These are phyloP conservation scores for Hibiscus tridactylites DNA, from an alignment of 345 rosid species.

Conservation along the genomic window DNA sequence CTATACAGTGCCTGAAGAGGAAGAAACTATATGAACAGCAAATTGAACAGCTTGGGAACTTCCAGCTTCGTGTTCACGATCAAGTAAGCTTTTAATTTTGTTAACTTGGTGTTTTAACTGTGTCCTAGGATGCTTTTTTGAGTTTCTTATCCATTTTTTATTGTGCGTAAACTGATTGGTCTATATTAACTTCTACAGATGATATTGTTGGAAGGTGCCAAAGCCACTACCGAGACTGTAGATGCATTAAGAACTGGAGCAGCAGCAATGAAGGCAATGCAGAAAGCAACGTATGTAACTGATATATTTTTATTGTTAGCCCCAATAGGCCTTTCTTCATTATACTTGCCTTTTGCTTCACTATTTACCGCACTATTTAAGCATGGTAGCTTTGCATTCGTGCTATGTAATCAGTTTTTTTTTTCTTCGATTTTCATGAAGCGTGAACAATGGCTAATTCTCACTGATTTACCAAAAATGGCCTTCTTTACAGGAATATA, in stretches of 20 bases:
- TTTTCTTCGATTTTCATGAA: neutral
- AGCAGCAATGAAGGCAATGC: conserved; percentile 83
- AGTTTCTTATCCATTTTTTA: neutral
- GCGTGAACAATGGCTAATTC: neutral
- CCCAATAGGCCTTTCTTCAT: neutral
- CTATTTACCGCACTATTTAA: neutral
- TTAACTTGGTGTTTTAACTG: neutral
- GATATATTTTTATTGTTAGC: neutral
- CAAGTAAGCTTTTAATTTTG: conserved; percentile 34
- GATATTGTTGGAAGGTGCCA: conserved; percentile 81
- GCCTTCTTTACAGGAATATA: conserved; percentile 47
- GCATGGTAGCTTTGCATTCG: neutral
- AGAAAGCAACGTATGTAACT: conserved; percentile 68
- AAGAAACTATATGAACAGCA: conserved; percentile 79
- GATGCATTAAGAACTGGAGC: conserved; percentile 91
- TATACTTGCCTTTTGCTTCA: neutral
- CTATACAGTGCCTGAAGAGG: conserved; percentile 84
- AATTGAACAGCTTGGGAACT: conserved; percentile 74
- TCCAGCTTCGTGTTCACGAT: conserved; percentile 75
- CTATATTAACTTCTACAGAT: conserved; percentile 33
- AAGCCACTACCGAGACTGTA: conserved; percentile 78
- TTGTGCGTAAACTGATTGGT: neutral
- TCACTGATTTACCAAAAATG: neutral
- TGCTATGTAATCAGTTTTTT: neutral
- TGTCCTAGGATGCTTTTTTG: neutral